phyloP scores from a whole-genome alignment of 2,329 filamentous ascomycete species.

The Tympanopsis confertula region DNA sequence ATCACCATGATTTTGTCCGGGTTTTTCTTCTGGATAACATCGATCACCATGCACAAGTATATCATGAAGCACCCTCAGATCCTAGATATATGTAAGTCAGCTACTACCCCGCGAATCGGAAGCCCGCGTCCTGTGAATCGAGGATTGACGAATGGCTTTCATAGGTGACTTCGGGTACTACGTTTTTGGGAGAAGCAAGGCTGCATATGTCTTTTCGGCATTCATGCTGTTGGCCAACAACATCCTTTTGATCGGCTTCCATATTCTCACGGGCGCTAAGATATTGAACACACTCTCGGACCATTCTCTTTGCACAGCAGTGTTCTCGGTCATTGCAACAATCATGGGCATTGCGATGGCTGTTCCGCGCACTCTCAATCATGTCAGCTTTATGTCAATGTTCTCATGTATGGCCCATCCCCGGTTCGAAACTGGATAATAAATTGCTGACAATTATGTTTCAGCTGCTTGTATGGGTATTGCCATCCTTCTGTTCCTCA shows the following conservation, averaged over 20 bases:
- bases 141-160: slow-evolving; percentile 1
- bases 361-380: slow-evolving; percentile 27
- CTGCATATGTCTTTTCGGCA: slow-evolving; percentile 29
- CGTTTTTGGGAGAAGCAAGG: slow-evolving; percentile 25
- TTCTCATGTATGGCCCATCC: too few relatives aligned
- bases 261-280: slow-evolving; percentile 34
- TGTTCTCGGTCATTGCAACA: slow-evolving; percentile 32
- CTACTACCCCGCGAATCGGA: not conserved
- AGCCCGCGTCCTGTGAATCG: not conserved
- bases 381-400: slow-evolving; percentile 38
- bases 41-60: too few relatives aligned
- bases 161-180: slow-evolving; percentile 32
- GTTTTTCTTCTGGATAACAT: too few relatives aligned
- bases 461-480: slow-evolving; percentile 33
- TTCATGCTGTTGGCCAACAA: slow-evolving; percentile 37
- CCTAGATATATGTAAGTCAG: too few relatives aligned
- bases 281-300: slow-evolving; percentile 34
- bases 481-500: slow-evolving; percentile 33
- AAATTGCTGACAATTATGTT: too few relatives aligned
- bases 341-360: slow-evolving; percentile 34
- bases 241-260: slow-evolving; percentile 36
- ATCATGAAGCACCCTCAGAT: too few relatives aligned
- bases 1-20: too few relatives aligned
- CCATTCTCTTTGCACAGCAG: slow-evolving; percentile 33
- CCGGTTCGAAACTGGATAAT: too few relatives aligned